Conservation (phyloP, 805 yeast genomes). For the Monosporozyma unispora region DNA sequence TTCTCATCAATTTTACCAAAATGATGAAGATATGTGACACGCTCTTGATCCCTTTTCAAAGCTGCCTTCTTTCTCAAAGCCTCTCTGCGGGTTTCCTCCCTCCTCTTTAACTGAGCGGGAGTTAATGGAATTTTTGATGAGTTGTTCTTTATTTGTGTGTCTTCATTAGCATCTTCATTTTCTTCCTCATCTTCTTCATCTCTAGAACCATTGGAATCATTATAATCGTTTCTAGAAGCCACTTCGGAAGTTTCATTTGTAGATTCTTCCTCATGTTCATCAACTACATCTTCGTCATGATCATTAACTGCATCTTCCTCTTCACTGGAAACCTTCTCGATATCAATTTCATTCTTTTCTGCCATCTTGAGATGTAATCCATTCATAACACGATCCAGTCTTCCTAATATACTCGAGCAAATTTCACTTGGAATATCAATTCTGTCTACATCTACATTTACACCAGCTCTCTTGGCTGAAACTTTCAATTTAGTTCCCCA, state of each 20-base stretch:
- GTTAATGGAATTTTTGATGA: neutral
- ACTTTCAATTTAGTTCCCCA: conserved; percentile 22
- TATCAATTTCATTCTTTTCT: conserved; percentile 13
- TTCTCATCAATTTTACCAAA: conserved; percentile 2
- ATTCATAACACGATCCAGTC: conserved; percentile 22
- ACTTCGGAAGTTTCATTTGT: conserved; percentile 7
- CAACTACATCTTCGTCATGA: conserved; percentile 12
- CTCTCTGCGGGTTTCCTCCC: neutral
- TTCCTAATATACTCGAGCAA: conserved; percentile 14
- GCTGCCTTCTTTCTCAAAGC: neutral
- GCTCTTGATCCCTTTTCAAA: neutral
- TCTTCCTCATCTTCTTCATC: no score
- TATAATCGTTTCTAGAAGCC: no score
- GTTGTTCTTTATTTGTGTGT: no score
- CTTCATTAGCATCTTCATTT: no score
- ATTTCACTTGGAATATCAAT: conserved; percentile 16
- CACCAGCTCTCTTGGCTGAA: conserved; percentile 9
- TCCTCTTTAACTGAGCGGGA: neutral
- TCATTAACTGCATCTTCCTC: neutral
- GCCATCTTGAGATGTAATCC: conserved; percentile 23
- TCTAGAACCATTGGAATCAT: no score
- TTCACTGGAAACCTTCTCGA: neutral
- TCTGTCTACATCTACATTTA: conserved; percentile 19
- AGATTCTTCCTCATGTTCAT: conserved; percentile 23
- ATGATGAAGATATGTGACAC: neutral